Evolutionary conservation across 2,329 filamentous ascomycete genomes (phyloP), one percentile per base, ranked within the genome.

Genomic region (Bimuria novae-zelandiae): DNA sequence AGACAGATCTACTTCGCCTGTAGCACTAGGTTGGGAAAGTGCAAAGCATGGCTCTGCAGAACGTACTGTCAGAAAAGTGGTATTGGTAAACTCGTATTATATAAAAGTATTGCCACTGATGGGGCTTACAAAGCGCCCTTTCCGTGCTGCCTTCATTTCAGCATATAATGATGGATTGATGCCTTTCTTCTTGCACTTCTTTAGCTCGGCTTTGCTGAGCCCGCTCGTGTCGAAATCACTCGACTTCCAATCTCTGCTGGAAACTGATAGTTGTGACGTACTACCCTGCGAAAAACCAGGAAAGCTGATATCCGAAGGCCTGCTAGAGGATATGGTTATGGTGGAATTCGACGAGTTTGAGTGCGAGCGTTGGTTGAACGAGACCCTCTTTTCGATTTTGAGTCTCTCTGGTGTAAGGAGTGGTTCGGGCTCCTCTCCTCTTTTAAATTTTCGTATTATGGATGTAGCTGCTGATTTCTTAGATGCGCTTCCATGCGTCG

Each of bases 71-170:
- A 36, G 25, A 17, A 46, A 36, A 46, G 2, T 36, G 43, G 21
- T 25, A 36, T 36, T 21, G 16, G 47, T 45, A 55, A 52, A 14
- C 45, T 25, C n/a, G 41, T 37, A 54, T 51, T 51, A 63, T 50
- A 74, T 46, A 37, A 72, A 68, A 14, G 69, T 70, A 42, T 71
- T 73, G 6, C 70, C 70, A 16, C 61, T 65, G 42, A 73, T 68
- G 4, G 69, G 66, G 56, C 68, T 71, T n/a, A 64, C 60, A 63
- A 69, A 70, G 62, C 68, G 65, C 1, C 75, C 74, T 49, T 74
- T 76, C 47, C 70, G 69, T 19, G 73, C 75, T 22, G 76, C 74
- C 56, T 77, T 75, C 77, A 80, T 80, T 62, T 80, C 77, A 12
- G 75, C 72, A 54, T 75, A 79, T 43, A 79, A 54, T 8, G 74